phyloP scores from a whole-genome alignment of 2,329 filamentous ascomycete genomes.

The Didymellaceae sp. region DNA sequence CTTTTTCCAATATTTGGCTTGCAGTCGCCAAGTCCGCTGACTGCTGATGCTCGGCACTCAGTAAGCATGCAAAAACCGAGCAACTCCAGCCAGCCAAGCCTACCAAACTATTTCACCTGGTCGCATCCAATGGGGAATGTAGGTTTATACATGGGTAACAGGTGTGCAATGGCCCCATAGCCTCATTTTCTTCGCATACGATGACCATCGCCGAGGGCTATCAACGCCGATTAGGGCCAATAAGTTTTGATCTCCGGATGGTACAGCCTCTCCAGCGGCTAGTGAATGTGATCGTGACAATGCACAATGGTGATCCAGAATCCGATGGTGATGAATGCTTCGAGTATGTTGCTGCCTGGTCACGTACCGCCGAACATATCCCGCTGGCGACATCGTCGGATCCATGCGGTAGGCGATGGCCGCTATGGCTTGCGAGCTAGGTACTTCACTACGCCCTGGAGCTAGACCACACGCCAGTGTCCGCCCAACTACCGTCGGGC shows the following conservation, averaged over 20 bases:
- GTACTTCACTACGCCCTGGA: too few species aligned
- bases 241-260: not conserved
- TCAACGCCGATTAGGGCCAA: not conserved
- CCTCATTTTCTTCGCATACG: too few species aligned
- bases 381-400: not conserved
- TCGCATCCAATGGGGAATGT: not conserved
- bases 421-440: too few species aligned
- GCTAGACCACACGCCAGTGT: too few species aligned
- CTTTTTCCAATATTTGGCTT: slow-evolving; percentile 15
- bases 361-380: not conserved
- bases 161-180: not conserved
- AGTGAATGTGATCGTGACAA: not conserved
- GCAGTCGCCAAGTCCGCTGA: slow-evolving; percentile 12
- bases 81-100: not conserved
- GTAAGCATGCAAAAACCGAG: slow-evolving; percentile 6
- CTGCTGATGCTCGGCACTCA: slow-evolving; percentile 10
- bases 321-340: not conserved
- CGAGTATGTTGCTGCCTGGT: not conserved
- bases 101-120: not conserved
- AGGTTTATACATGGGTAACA: not conserved
- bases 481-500: not conserved
- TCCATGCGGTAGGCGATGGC: too few species aligned
- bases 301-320: too few species aligned
- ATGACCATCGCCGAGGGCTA: not conserved
- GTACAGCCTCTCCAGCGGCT: not conserved